phyloP scores from a whole-genome alignment of 2,329 filamentous ascomycete species.

The Xylariaceae sp. region DNA sequence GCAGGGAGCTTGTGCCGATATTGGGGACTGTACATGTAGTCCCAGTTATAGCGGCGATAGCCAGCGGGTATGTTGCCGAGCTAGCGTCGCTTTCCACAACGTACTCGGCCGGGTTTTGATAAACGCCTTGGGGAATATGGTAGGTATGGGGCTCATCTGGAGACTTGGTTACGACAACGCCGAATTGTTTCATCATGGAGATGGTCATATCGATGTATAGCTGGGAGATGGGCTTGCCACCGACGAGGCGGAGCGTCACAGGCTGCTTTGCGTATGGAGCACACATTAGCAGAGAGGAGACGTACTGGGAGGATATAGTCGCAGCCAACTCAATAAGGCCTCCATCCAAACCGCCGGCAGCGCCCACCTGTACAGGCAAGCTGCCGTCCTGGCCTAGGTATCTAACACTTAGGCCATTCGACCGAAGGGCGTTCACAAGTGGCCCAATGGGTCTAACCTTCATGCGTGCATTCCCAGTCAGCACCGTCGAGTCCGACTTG shows the following conservation, averaged over 20 bases:
- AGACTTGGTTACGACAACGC: slow-evolving; percentile 79
- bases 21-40: slow-evolving; percentile 96
- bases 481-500: slow-evolving; percentile 70
- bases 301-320: slow-evolving; percentile 98
- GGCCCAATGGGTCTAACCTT: slow-evolving; percentile 93
- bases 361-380: slow-evolving; percentile 81
- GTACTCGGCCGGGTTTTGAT: slow-evolving; percentile 85
- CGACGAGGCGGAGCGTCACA: slow-evolving; percentile 86
- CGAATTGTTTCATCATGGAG: slow-evolving; percentile 95
- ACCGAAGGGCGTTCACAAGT: slow-evolving; percentile 85
- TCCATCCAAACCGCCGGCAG: slow-evolving; percentile 82
- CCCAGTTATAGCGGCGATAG: slow-evolving; percentile 92
- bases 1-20: slow-evolving; percentile 88
- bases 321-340: slow-evolving; percentile 91
- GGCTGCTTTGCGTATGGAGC: slow-evolving; percentile 95
- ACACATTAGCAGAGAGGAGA: slow-evolving; percentile 95
- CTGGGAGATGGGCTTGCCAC: slow-evolving; percentile 97
- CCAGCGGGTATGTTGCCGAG: slow-evolving; percentile 94
- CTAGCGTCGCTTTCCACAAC: slow-evolving; percentile 96
- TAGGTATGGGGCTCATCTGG: slow-evolving; percentile 86
- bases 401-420: slow-evolving; percentile 85
- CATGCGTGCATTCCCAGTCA: slow-evolving; percentile 96
- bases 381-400: slow-evolving; percentile 86
- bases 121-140: slow-evolving; percentile 84
- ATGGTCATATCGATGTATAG: slow-evolving; percentile 99